Evolutionary conservation across 129 eudicot genomes (phyloP), one percentile per base, ranked within the genome.

Genomic region (Chrysanthemum makinoi): DNA sequence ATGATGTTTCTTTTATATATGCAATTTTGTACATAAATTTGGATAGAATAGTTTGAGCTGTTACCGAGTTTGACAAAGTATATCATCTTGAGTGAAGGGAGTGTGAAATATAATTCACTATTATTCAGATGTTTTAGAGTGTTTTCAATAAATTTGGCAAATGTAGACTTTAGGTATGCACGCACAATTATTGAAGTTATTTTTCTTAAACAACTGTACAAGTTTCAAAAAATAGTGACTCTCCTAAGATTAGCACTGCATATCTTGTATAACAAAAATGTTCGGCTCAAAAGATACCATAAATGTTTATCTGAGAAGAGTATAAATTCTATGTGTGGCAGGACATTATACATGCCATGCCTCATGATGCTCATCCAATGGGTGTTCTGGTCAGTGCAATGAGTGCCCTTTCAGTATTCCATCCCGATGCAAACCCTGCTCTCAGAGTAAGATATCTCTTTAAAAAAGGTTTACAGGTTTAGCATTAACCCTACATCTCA

Each of bases 321-420:
- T 33, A 33, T 33, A 33, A 33, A 33, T 33, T 33, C 5, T 33
- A 33, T 33, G 39, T 5, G 39, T 33, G 39, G 39, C 39, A 95
- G 99, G 99, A 95, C 70, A 95, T 90, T 24, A 95, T 95, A 80
- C 99, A 95, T 72, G 91, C 91, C 61, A 95, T 95, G 99, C 99
- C 99, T 75, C 99, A 95, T 80, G 99, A 95, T 90, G 94, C 99
- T 69, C 97, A 95, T 77, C 99, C 97, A 56, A 94, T 94, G 99
- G 99, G 99, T 61, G 97, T 94, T 82, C 89, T 90, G 60, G 97
- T 90, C 75, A 95, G 97, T 62, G 97, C 97, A 55, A 95, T 95
- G 96, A 90, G 99, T 80, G 89, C 99, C 59, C 96, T 95, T 62
- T 95, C 99, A 13, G 74, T 95, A 70, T 95, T 87, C 62, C 99